These are phyloP conservation scores for Cordyceps cateniannulata DNA, from an alignment of 2,329 filamentous ascomycete genomes.

Conservation along the genomic window DNA sequence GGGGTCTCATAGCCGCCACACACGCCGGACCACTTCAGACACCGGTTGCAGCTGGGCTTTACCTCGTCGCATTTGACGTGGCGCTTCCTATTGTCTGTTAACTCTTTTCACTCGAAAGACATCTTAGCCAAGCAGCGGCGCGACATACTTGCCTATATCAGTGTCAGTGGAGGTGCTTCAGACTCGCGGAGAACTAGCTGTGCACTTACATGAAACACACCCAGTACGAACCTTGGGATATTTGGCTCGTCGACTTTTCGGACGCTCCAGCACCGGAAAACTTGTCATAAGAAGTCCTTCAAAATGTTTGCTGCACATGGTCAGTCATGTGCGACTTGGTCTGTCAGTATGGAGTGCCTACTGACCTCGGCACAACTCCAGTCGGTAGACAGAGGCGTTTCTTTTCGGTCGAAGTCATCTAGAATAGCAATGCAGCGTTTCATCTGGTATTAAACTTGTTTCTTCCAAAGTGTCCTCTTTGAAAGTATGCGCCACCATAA, in stretches of 20 bases:
- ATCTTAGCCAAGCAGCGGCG: background rate
- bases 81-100: constrained; percentile 20
- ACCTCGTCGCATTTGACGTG: constrained; percentile 32
- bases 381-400: background rate
- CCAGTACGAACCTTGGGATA: constrained; percentile 26
- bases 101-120: background rate
- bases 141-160: constrained; percentile 22
- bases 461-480: background rate
- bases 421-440: background rate
- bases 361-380: constrained; percentile 1
- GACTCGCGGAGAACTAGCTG: background rate
- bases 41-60: constrained; percentile 28
- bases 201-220: constrained; percentile 26
- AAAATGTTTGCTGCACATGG: background rate
- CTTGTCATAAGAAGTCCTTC: constrained; percentile 21
- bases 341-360: background rate
- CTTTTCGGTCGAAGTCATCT: background rate
- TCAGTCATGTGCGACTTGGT: background rate
- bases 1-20: constrained; percentile 25
- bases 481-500: too few species aligned
- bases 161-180: background rate
- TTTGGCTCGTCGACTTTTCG: constrained; percentile 25
- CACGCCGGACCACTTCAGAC: constrained; percentile 29
- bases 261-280: constrained; percentile 24
- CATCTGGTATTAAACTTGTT: background rate